A percentile compares a stretch with the other conserved stretches of the same genome.
phyloP scores from a whole-genome alignment of 768 basidiomycete genomes.

The Coprinopsis cinerea region DNA sequence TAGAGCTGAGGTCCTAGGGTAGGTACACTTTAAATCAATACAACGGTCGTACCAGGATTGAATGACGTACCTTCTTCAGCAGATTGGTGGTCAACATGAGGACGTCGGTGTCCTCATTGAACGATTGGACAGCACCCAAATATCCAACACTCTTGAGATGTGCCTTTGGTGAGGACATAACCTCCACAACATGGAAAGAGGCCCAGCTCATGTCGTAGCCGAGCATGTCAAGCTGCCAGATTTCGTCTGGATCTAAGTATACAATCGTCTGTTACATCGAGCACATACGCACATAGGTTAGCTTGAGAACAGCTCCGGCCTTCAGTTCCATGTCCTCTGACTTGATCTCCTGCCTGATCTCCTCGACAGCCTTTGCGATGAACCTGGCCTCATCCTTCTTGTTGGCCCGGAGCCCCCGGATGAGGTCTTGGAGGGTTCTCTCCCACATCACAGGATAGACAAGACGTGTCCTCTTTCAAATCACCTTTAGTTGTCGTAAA shows the following conservation, averaged over 20 bases:
- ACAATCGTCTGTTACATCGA: slow-evolving; percentile 6
- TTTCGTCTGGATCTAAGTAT: neutral
- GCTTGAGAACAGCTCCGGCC: slow-evolving; percentile 89
- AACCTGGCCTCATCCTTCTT: slow-evolving; percentile 91
- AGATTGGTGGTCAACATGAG: slow-evolving; percentile 96
- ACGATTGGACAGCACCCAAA: slow-evolving; percentile 87
- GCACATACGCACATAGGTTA: slow-evolving; percentile 78
- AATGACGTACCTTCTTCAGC: slow-evolving; percentile 73
- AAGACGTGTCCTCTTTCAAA: too few species aligned
- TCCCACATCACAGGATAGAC: slow-evolving; percentile 95
- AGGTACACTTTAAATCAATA: slow-evolving; percentile 18
- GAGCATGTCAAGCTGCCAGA: slow-evolving; percentile 93
- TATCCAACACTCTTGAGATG: slow-evolving; percentile 96
- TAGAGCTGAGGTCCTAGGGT: slow-evolving; percentile 74
- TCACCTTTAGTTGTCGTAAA: too few species aligned
- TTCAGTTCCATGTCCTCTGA: slow-evolving; percentile 96
- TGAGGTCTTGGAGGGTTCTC: slow-evolving; percentile 90
- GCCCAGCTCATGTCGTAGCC: slow-evolving; percentile 95
- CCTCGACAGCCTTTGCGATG: slow-evolving; percentile 88
- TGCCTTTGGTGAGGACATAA: slow-evolving; percentile 89
- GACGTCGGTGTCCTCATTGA: slow-evolving; percentile 91
- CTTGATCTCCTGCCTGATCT: slow-evolving; percentile 88
- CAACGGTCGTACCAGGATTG: slow-evolving; percentile 6
- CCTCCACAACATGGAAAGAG: slow-evolving; percentile 94
- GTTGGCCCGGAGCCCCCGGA: slow-evolving; percentile 91